Base-by-base conservation (phyloP, 1,284 basidiomycete species). In the Apiotrichum domesticum region DNA sequence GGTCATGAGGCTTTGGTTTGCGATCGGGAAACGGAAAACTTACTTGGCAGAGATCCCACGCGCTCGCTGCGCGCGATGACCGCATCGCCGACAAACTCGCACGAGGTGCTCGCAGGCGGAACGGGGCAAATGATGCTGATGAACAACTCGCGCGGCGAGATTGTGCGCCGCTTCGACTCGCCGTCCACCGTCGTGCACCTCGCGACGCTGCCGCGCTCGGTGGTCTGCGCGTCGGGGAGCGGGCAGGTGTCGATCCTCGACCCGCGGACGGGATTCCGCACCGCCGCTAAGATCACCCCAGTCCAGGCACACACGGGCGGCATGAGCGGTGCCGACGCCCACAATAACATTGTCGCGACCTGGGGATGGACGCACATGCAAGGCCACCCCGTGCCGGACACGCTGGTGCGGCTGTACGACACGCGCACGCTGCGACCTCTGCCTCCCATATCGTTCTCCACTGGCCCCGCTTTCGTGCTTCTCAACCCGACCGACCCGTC, bases 341-440 rank as follows among this genome's bases (percentile, higher is more conserved):
- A 83, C 42, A 88, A 87, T 3, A 87, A 90, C 72, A 83, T 86
- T 60, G 82, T 88, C 33, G 88, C 87, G 67, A 90, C 90, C 2
- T 88, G 92, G 66, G 93, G 93, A 3, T 87, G 87, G 78, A 87
- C 87, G 6, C 81, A 90, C 72, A 87, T 89, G 90, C 90, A 90
- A 74, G 87, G 88, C 21, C 87, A 88, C 46, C 91, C 94, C 1
- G 83, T 89, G 51, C 87, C 90, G 0, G 95, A 98, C 72, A 89
- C 92, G 2, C 80, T 96, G 33, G 88, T 98, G 64, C 95, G 96
- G 75, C 82, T 97, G 9, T 96, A 90, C 70, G 95, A 98, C 72
- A 72, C 92, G 33, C 85, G 95, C 35, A 87, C 82, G 43, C 83
- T 97, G 78, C 84, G 86, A 39, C 2, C 82, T 87, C 34, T 85